phyloP scores from a whole-genome alignment of 192 early-diverging fungal species.

The Umbelopsis sp. region DNA sequence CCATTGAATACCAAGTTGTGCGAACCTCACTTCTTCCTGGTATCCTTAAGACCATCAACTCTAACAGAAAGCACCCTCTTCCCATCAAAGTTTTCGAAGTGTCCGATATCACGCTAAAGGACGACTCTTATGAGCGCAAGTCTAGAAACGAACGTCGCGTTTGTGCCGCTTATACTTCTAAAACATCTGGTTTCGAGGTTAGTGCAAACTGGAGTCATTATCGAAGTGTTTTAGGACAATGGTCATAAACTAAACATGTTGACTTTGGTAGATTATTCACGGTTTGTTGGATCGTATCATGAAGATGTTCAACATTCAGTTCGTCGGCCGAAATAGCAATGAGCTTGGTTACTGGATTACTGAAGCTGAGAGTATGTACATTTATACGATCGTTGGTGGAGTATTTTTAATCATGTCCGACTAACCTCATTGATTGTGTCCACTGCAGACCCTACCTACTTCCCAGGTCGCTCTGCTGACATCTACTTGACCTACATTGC shows the following conservation, averaged over 20 bases:
- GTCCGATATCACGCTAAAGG: constrained; percentile 91
- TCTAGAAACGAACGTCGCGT: constrained; percentile 88
- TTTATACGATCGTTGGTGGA: neutral
- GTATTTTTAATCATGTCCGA: neutral
- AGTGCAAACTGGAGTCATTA: neutral
- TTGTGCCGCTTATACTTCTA: constrained; percentile 82
- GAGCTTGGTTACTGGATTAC: constrained; percentile 77
- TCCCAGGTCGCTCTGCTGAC: constrained; percentile 90
- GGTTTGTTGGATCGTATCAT: constrained; percentile 92
- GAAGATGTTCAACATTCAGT: constrained; percentile 68
- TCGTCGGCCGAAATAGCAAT: constrained; percentile 49
- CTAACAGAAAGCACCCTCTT: constrained; percentile 84
- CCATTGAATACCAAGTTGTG: constrained; percentile 89
- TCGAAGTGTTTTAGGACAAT: too few relatives aligned
- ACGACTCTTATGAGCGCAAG: constrained; percentile 76
- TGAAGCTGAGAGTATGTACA: constrained; percentile 66
- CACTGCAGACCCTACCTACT: constrained; percentile 75
- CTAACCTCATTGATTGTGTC: neutral
- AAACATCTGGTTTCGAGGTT: constrained; percentile 83
- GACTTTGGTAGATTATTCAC: constrained; percentile 72
- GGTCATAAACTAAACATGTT: neutral
- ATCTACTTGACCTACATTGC: constrained; percentile 67
- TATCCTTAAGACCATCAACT: constrained; percentile 88
- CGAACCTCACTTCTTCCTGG: constrained; percentile 92
- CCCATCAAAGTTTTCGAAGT: constrained; percentile 97